Percentiles rank a stretch among this genome's conserved stretches.
Conservation (phyloP, 2,329 filamentous ascomycete genomes). For the Exophiala spinifera region DNA sequence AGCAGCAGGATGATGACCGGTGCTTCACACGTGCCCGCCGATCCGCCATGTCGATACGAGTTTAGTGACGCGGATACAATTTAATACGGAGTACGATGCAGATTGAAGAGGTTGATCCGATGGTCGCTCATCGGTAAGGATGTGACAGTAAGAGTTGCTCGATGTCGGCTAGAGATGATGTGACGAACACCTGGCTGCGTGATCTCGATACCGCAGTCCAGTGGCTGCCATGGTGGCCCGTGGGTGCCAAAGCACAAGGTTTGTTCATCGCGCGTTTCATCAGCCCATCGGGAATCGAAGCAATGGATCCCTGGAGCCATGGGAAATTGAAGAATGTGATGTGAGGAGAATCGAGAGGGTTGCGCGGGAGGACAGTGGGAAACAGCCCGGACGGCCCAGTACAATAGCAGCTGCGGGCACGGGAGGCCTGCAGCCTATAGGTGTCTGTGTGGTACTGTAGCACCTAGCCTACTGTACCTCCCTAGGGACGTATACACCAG, state of each 20-base stretch:
- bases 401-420: neutral
- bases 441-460: too few relatives aligned
- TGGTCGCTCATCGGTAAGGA: too few relatives aligned
- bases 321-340: constrained; percentile 13
- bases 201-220: neutral
- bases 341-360: neutral
- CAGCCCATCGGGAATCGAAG: neutral
- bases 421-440: too few relatives aligned
- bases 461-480: too few relatives aligned
- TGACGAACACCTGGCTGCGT: neutral
- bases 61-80: too few relatives aligned
- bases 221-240: neutral
- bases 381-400: too few relatives aligned
- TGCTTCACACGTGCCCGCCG: neutral
- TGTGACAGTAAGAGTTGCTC: too few relatives aligned
- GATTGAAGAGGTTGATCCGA: neutral
- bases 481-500: too few relatives aligned
- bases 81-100: too few relatives aligned
- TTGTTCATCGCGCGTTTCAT: neutral
- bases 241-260: neutral
- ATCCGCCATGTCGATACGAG: neutral
- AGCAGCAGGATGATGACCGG: neutral
- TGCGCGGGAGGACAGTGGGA: neutral
- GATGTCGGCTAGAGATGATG: too few relatives aligned
- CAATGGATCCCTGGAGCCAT: constrained; percentile 1